A percentile compares a stretch with the other conserved stretches of the same genome.
phyloP scores from a whole-genome alignment of 2,329 filamentous ascomycete genomes.

The Aspergillus sp. region DNA sequence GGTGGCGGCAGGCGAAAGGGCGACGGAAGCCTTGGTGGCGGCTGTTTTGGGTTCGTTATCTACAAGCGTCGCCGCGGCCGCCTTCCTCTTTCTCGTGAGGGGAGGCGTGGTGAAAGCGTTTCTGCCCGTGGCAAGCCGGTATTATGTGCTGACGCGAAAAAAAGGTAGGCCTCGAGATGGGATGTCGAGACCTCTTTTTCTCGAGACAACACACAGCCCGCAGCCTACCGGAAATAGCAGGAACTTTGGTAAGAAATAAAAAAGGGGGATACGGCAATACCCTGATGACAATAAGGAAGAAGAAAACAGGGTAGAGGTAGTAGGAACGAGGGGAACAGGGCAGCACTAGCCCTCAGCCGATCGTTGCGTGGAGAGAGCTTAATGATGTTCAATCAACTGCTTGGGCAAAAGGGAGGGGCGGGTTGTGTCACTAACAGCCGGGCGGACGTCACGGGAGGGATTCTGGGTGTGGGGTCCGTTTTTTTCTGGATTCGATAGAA shows the following conservation, averaged over 20 bases:
- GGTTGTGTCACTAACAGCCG: slow-evolving; percentile 4
- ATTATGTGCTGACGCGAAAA: slow-evolving; percentile 26
- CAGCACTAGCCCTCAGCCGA: slow-evolving; percentile 11
- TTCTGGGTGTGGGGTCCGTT: slow-evolving; percentile 1
- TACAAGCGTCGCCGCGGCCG: slow-evolving; percentile 48
- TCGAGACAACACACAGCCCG: slow-evolving; percentile 27
- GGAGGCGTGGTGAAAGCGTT: slow-evolving; percentile 54
- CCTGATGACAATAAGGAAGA: background rate
- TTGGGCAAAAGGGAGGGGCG: slow-evolving; percentile 27
- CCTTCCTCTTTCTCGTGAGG: slow-evolving; percentile 56
- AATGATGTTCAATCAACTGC: slow-evolving; percentile 10
- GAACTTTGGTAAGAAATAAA: background rate
- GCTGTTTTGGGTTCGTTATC: slow-evolving; percentile 30
- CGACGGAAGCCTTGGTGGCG: slow-evolving; percentile 32
- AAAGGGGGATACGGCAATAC: background rate
- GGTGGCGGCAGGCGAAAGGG: slow-evolving; percentile 29
- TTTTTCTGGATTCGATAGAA: background rate
- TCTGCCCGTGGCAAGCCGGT: slow-evolving; percentile 17
- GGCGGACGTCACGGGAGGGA: slow-evolving; percentile 18
- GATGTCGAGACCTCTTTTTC: slow-evolving; percentile 27
- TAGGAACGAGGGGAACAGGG: background rate
- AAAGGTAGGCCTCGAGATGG: slow-evolving; percentile 24
- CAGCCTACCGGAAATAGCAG: slow-evolving; percentile 22
- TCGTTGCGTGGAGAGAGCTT: slow-evolving; percentile 15
- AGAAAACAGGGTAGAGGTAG: background rate